phyloP scores from a whole-genome alignment of 768 basidiomycete species.

The Russula compacta region DNA sequence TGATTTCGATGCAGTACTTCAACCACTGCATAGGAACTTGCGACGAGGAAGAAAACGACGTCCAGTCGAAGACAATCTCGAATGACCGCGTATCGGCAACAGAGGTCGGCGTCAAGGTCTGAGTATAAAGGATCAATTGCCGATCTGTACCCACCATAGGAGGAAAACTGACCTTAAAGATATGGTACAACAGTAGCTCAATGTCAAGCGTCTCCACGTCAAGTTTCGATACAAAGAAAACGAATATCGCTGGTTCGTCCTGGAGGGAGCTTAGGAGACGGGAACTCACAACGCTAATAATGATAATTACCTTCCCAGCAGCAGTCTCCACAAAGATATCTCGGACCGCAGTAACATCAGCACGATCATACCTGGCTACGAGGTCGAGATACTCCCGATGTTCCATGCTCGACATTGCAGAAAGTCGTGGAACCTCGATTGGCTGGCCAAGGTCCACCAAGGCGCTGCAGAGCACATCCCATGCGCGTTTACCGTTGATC shows the following conservation, averaged over 20 bases:
- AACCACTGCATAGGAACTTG: constrained; percentile 79
- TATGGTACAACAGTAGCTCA: constrained; percentile 67
- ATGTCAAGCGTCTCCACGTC: constrained; percentile 76
- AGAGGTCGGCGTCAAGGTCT: constrained; percentile 44
- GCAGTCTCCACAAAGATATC: constrained; percentile 56
- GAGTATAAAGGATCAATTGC: not conserved
- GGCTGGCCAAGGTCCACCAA: constrained; percentile 72
- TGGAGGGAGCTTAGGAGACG: constrained; percentile 19
- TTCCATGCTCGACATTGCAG: constrained; percentile 36
- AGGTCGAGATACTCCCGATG: constrained; percentile 63
- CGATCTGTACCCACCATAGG: not conserved
- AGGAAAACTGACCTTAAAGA: constrained; percentile 49
- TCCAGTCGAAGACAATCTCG: constrained; percentile 77
- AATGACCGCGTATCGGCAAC: constrained; percentile 43
- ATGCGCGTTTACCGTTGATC: constrained; percentile 65
- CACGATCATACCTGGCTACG: constrained; percentile 52
- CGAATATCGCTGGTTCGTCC: constrained; percentile 43
- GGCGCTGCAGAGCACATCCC: constrained; percentile 72
- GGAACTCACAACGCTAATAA: not conserved
- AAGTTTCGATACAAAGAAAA: constrained; percentile 57
- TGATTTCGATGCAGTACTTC: constrained; percentile 66
- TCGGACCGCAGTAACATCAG: constrained; percentile 51
- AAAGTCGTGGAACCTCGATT: constrained; percentile 56
- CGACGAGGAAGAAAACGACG: constrained; percentile 61
- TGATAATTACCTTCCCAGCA: constrained; percentile 34